These are phyloP conservation scores for Candida qinlingensis DNA, from an alignment of 805 yeast genomes.

Conservation along the genomic window DNA sequence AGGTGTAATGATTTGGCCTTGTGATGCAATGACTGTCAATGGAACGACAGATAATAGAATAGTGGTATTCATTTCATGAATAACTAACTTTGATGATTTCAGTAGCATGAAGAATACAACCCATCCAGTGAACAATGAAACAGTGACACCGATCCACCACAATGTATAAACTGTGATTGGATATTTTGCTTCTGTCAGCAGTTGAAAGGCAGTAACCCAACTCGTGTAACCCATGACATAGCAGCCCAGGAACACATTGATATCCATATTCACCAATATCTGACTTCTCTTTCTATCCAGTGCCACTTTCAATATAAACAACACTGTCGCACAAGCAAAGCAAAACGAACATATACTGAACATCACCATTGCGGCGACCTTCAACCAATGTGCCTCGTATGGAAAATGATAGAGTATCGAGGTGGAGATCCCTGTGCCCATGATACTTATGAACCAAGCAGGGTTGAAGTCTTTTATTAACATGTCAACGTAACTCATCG, in stretches of 20 bases:
- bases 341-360: constrained; percentile 54
- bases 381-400: constrained; percentile 54
- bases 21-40: constrained; percentile 66
- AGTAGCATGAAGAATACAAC: constrained; percentile 42
- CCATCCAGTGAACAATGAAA: constrained; percentile 58
- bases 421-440: constrained; percentile 81
- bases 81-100: constrained; percentile 29
- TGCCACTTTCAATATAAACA: constrained; percentile 37
- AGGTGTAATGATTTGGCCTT: constrained; percentile 53
- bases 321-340: constrained; percentile 36
- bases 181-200: constrained; percentile 31
- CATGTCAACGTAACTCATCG: too few relatives aligned
- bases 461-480: constrained; percentile 34
- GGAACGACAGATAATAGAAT: constrained; percentile 75
- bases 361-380: constrained; percentile 51
- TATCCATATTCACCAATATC: constrained; percentile 35
- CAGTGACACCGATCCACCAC: constrained; percentile 66
- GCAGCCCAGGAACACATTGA: constrained; percentile 69
- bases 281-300: constrained; percentile 26
- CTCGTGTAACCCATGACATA: constrained; percentile 76
- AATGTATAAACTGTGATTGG: constrained; percentile 49
- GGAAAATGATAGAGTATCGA: constrained; percentile 61
- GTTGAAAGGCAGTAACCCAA: constrained; percentile 50
- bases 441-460: constrained; percentile 64
- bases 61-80: constrained; percentile 45